These are phyloP conservation scores for Epichloe sibirici DNA, from an alignment of 2,329 filamentous ascomycete species.

Conservation along the genomic window DNA sequence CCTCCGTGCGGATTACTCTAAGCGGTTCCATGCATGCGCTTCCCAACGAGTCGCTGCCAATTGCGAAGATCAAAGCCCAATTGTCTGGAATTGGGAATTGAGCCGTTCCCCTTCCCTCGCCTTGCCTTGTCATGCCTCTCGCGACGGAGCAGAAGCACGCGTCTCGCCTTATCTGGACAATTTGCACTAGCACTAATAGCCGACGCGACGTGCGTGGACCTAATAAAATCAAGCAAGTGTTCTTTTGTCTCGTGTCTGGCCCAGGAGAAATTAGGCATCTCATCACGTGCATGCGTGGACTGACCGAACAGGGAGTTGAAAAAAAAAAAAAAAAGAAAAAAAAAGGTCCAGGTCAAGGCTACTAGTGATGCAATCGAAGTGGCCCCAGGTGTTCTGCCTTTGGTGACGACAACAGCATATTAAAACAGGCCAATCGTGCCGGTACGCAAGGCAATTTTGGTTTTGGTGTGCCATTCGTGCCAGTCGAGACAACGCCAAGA, in stretches of 20 bases:
- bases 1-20: no score
- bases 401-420: neutral
- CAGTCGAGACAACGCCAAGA: no score
- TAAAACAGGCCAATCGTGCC: neutral
- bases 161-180: neutral
- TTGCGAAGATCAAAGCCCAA: no score
- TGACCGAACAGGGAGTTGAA: neutral
- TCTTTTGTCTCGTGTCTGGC: neutral
- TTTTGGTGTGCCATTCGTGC: no score
- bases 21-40: no score
- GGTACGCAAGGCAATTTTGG: no score
- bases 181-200: neutral
- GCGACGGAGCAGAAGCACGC: no score
- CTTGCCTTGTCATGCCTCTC: no score
- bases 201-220: neutral
- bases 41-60: no score
- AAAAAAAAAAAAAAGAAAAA: neutral
- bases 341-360: neutral
- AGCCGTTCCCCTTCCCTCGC: no score
- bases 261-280: neutral
- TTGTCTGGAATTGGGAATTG: no score
- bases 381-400: neutral
- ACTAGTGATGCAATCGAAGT: neutral
- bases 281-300: neutral
- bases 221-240: neutral